phyloP scores from a whole-genome alignment of 257 asterid genomes.

The Thymus quinquecostatus region DNA sequence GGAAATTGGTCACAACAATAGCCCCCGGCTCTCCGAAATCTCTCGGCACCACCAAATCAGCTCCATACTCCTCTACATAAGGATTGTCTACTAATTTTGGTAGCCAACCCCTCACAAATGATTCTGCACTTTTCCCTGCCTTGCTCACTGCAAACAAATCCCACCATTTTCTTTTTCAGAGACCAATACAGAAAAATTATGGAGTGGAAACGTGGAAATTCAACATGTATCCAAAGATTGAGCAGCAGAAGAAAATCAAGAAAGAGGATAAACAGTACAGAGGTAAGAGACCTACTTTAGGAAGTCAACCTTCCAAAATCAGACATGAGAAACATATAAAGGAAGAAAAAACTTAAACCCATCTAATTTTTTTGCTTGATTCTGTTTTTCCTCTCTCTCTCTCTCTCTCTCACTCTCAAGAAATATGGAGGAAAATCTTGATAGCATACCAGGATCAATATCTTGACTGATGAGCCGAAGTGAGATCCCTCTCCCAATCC shows the following conservation, averaged over 20 bases:
- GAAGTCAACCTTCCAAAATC: not conserved
- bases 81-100: slow-evolving; percentile 65
- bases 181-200: too few relatives aligned
- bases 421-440: not conserved
- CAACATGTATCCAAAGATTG: not conserved
- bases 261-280: too few relatives aligned
- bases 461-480: slow-evolving; percentile 82
- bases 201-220: too few relatives aligned
- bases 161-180: not conserved
- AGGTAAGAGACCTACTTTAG: not conserved
- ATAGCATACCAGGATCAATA: slow-evolving; percentile 71
- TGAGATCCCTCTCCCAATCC: slow-evolving; percentile 81
- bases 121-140: slow-evolving; percentile 41
- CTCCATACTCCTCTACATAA: slow-evolving; percentile 66
- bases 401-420: not conserved
- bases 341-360: too few relatives aligned
- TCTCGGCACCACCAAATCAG: slow-evolving; percentile 61
- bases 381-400: too few relatives aligned
- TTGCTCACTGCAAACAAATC: slow-evolving; percentile 50
- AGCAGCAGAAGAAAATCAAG: not conserved
- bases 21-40: slow-evolving; percentile 93
- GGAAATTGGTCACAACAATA: slow-evolving; percentile 67
- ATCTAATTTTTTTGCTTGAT: too few relatives aligned
- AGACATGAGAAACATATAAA: not conserved
- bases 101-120: slow-evolving; percentile 83